phyloP scores from a whole-genome alignment of 257 asterid species.

The Capsicum baccatum region DNA sequence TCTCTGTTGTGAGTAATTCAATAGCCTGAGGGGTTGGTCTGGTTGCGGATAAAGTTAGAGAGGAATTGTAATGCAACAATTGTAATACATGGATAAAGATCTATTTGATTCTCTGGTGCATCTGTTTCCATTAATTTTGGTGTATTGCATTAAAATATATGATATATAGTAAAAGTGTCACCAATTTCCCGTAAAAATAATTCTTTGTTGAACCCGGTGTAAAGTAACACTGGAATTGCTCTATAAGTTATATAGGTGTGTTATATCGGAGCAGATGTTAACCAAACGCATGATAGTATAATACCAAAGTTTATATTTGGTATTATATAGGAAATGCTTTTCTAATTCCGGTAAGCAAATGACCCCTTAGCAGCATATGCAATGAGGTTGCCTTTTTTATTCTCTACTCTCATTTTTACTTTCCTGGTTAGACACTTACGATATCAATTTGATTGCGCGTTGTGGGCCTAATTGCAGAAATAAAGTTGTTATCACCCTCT shows the following conservation, averaged over 20 bases:
- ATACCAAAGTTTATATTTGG: background rate
- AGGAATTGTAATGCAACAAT: background rate
- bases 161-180: too few relatives aligned
- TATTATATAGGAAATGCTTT: background rate
- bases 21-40: background rate
- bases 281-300: background rate
- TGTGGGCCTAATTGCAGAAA: background rate
- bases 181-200: too few relatives aligned
- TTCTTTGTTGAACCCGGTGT: background rate
- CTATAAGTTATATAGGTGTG: background rate
- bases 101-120: background rate
- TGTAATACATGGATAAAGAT: background rate
- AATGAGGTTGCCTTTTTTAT: background rate
- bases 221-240: background rate
- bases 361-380: background rate
- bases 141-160: background rate
- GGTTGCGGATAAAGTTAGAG: slow-evolving; percentile 7
- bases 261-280: background rate
- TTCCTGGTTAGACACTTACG: background rate
- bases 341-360: background rate
- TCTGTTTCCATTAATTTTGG: background rate
- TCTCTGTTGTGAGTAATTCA: background rate
- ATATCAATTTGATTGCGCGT: slow-evolving; percentile 7
- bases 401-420: background rate
- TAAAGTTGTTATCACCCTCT: background rate